Conservation (phyloP, 2,329 filamentous ascomycete genomes). For the Cladosporium sphaerospermum region DNA sequence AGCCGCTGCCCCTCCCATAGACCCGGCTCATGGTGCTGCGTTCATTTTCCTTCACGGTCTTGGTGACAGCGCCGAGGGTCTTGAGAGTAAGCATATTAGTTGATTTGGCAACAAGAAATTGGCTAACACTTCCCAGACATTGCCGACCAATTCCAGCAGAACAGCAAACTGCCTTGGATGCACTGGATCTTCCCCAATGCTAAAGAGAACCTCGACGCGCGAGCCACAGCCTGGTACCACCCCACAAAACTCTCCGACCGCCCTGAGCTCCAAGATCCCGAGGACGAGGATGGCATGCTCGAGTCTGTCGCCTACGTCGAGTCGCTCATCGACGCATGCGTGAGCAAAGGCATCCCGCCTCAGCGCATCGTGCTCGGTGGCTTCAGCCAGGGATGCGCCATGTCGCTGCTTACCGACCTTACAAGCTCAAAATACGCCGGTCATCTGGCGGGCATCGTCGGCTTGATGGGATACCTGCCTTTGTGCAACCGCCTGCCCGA, state of each 20-base stretch:
- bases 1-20: constrained; percentile 28
- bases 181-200: constrained; percentile 48
- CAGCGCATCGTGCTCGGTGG: constrained; percentile 42
- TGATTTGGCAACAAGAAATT: not conserved
- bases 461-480: constrained; percentile 45
- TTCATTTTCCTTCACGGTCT: constrained; percentile 44
- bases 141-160: constrained; percentile 38
- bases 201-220: constrained; percentile 40
- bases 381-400: constrained; percentile 44
- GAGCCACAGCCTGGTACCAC: constrained; percentile 43
- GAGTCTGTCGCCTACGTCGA: constrained; percentile 37
- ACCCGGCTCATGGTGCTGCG: constrained; percentile 35
- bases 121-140: constrained; percentile 17
- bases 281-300: constrained; percentile 42
- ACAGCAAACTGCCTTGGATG: constrained; percentile 43
- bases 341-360: constrained; percentile 35
- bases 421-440: constrained; percentile 35
- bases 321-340: constrained; percentile 37
- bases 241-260: constrained; percentile 35
- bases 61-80: constrained; percentile 41
- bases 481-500: constrained; percentile 34
- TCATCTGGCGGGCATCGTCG: constrained; percentile 36
- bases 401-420: constrained; percentile 39
- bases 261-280: constrained; percentile 40
- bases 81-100: constrained; percentile 30